Evolutionary conservation across 305 asterid species (phyloP), one percentile per base, ranked within the genome.

Genomic region (Fraxinus floribunda): DNA sequence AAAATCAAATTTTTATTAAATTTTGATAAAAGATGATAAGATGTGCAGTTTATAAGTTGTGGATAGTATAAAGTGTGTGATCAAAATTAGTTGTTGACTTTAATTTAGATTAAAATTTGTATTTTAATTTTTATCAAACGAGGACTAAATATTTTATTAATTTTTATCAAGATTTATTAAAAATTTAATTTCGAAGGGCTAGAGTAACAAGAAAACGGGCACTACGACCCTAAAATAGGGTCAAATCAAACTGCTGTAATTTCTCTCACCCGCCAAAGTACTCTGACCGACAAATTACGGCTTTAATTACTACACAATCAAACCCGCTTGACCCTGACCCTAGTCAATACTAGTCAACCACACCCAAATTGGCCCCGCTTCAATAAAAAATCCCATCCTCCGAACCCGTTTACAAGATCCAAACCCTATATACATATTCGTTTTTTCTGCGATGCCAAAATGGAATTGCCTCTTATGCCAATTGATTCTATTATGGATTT

Each of bases 241-340:
- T 72, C 24, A 55, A 30, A 44, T 32, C 57, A 35, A 49, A 76
- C 81, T 60, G 9, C 41, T 36, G 9, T 36, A 80, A 39, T 76
- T 35, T 22, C 24, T 81, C 72, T 77, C 75, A 71, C 84, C 84
- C 80, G 60, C 78, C 32, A 44, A 73, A 20, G 78, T 7, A 73
- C 46, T 41, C 15, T 81, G 52, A 36, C 79, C 77, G 49, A 13
- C 71, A 80, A 70, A 18, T 6, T 1, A 52, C 29, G 24, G 13
- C 29, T 10, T 60, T 81, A 66, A 70, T 41, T 73, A 70, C n/a
- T 72, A 78, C 80, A 84, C 16, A 62, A 72, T 78, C 82, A 79
- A 81, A 71, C 2, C 77, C 82, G 55, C 78, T 49, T n/a, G n/a
- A n/a, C n/a, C n/a, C n/a, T 77, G 76, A 76, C 64, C 79, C 32